Base-by-base conservation (phyloP, 225 moss, liverwort and hornwort species). In the Bryum argenteum region DNA sequence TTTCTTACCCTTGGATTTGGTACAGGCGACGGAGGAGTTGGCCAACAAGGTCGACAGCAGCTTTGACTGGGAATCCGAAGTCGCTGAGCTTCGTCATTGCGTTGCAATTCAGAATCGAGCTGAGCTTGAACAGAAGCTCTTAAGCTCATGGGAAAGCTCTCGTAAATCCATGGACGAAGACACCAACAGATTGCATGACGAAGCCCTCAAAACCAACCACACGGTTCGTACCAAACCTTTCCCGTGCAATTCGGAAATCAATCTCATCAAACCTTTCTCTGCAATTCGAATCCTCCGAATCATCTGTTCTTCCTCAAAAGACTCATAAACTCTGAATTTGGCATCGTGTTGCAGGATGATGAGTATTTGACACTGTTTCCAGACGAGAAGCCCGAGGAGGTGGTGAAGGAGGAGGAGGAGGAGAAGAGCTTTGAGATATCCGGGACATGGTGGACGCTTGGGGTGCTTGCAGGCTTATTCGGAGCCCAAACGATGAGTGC, bases 11-110 rank as follows among this genome's bases (percentile, higher is more conserved):
- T 21, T 17, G 16, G 16, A 17, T 48, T 17, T 6, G 55, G 23
- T 79, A 21, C 83, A 99, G 91, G 98, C 92, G 43, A 76, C 84
- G 26, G 82, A 99, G 74, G 85, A 81, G 71, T 85, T 99, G 8
- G 87, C 89, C 9, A 75, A 60, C 54, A 83, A 77, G 14, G 92
- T 94, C 43, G 98, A 94, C 71, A 79, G 69, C 71, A 81, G 65
- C 63, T 94, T 99, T 58, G 94, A 99, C 65, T 99, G 98, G 98
- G 88, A 99, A 60, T 72, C 71, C n/a, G 98, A 90, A 56, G 98
- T 71, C n/a, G 78, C 74, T 1, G 80, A 91, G 11, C 83, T 99
- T 26, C 92, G 91, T 62, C 83, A 76, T 53, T 72, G 74, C 64
- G 71, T 96, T 21, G 69, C 65, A 51, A 64, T 47, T 13, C 79